Percentiles rank a stretch among this genome's conserved stretches.
Conservation (phyloP, 768 basidiomycete species). For the Tricholoma flavovirens region DNA sequence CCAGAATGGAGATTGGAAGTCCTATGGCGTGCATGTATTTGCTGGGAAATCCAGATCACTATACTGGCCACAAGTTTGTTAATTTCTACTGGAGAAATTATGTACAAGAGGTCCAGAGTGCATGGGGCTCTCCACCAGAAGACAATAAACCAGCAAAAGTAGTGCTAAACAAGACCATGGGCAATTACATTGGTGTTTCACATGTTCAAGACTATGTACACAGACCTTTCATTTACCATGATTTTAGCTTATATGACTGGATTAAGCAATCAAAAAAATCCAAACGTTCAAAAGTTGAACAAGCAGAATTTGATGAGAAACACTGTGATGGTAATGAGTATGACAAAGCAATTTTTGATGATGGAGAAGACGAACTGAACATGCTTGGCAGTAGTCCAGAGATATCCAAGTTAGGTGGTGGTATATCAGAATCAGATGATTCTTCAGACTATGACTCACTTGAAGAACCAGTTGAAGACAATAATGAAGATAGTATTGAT, state of each 20-base stretch:
- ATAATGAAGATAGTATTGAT: not conserved
- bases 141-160: not conserved
- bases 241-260: conserved; percentile 18
- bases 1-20: too few species aligned
- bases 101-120: too few species aligned
- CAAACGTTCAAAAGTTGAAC: not conserved
- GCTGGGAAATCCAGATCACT: too few species aligned
- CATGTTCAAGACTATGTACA: conserved; percentile 18
- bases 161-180: conserved; percentile 9
- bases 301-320: not conserved
- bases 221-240: conserved; percentile 4
- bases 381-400: not conserved
- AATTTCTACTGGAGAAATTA: too few species aligned
- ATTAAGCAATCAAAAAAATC: not conserved
- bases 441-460: not conserved
- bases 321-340: not conserved
- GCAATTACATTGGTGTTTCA: conserved; percentile 15
- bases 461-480: not conserved
- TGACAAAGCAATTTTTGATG: not conserved
- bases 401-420: not conserved
- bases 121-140: not conserved
- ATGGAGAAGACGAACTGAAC: not conserved
- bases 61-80: too few species aligned
- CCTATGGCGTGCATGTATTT: too few species aligned
- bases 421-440: not conserved